Evolutionary conservation across 2,329 filamentous ascomycete genomes (phyloP), one percentile per base, ranked within the genome.

Genomic region (Plenodomus tracheiphilus): DNA sequence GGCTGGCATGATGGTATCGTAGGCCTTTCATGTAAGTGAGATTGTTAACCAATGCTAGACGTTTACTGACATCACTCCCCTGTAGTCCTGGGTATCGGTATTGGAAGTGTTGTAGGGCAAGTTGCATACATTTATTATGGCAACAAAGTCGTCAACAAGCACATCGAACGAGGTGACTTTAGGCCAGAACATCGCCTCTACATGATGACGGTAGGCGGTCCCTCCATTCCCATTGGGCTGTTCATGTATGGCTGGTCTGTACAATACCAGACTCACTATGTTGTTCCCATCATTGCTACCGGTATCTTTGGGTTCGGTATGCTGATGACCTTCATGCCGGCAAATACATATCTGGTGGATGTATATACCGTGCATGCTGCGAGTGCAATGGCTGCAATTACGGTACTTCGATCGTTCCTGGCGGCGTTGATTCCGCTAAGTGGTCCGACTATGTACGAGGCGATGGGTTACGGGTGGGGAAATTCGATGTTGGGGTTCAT

Each of bases 301-400:
- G 53, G 50, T 0, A 41, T 73, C 4, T 50, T 74, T 36, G 72
- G 72, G 2, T 66, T 70, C 22, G 70, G 68, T 3, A 43, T 74
- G 13, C 47, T 74, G 28, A 55, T 71, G 58, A 64, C 65, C 1
- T 73, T 72, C 37, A 74, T 75, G 70, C 66, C 71, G 1, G 64
- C 69, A 1, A 65, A 61, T 15, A 74, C 69, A 0, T 77, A 77
- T 46, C 56, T 76, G 1, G 67, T 77, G 11, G 74, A 76, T 46
- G 71, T 72, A 0, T 77, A 73, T 39, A 74, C 71, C 2, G 48
- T 68, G 1, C 70, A 75, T 47, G 75, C 75, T 0, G 75, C 74
- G 1, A 71, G 66, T 41, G 74, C 75, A 0, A 71, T 75, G 61
- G 72, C 74, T 1, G 75, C 75, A 8, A 73, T 65, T 38, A 74